Conservation (phyloP, 2,329 filamentous ascomycete species). For the Microsporum audouinii region DNA sequence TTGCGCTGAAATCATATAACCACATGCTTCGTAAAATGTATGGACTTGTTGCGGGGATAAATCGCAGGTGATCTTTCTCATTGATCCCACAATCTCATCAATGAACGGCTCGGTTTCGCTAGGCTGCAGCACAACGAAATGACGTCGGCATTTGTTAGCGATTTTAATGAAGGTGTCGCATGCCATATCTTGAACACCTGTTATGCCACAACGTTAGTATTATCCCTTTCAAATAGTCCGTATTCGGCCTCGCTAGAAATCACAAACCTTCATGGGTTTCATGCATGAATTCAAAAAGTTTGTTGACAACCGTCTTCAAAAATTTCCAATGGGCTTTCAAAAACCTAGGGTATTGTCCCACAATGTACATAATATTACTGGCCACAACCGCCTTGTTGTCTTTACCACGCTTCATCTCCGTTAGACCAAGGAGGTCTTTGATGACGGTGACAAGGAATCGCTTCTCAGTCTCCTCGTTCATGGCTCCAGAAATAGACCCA, state of each 20-base stretch:
- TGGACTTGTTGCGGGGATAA: slow-evolving; percentile 94
- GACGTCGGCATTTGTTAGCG: slow-evolving; percentile 90
- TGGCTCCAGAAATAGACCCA: slow-evolving; percentile 92
- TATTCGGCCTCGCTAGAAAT: not conserved
- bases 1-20: slow-evolving; percentile 97
- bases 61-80: slow-evolving; percentile 91
- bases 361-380: slow-evolving; percentile 99
- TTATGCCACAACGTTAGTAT: slow-evolving; percentile 20
- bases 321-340: slow-evolving; percentile 99
- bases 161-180: slow-evolving; percentile 99
- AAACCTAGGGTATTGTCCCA: slow-evolving; percentile 95
- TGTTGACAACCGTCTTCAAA: slow-evolving; percentile 98
- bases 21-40: slow-evolving; percentile 97
- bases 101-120: slow-evolving; percentile 95
- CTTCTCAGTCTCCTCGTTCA: slow-evolving; percentile 99
- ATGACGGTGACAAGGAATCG: slow-evolving; percentile 97
- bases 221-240: not conserved
- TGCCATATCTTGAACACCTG: slow-evolving; percentile 96
- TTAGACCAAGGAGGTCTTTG: slow-evolving; percentile 90
- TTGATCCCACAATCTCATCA: slow-evolving; percentile 91
- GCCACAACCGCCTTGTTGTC: slow-evolving; percentile 99
- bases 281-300: slow-evolving; percentile 99
- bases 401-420: slow-evolving; percentile 98
- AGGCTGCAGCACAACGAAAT: slow-evolving; percentile 91
- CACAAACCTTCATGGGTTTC: slow-evolving; percentile 80